phyloP scores from a whole-genome alignment of 2,329 filamentous ascomycete species.

The Aspergillus awamori region DNA sequence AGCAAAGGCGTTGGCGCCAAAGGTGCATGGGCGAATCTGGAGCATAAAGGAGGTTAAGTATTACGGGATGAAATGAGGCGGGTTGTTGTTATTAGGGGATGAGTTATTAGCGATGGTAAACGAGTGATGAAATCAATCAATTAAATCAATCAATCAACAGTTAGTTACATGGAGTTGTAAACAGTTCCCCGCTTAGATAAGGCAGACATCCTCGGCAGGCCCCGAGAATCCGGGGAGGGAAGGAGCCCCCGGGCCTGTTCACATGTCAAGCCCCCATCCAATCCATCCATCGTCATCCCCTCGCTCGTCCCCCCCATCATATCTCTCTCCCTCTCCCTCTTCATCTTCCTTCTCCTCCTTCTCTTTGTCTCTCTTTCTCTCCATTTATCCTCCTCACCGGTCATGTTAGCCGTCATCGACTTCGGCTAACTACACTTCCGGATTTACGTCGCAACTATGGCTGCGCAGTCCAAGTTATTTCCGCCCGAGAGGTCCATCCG shows the following conservation, averaged over 20 bases:
- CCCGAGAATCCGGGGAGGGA: slow-evolving; percentile 17
- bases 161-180: too few relatives aligned
- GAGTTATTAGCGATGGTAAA: background rate
- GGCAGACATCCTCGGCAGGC: slow-evolving; percentile 16
- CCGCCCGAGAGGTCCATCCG: slow-evolving; percentile 67
- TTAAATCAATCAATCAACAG: background rate
- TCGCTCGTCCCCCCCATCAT: background rate
- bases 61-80: too few relatives aligned
- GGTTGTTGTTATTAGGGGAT: background rate
- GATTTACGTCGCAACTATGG: slow-evolving; percentile 57
- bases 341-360: background rate
- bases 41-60: too few relatives aligned
- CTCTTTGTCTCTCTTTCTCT: background rate
- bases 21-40: background rate
- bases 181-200: slow-evolving; percentile 13
- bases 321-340: background rate
- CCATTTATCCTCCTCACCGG: slow-evolving; percentile 8
- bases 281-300: slow-evolving; percentile 1
- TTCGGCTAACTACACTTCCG: slow-evolving; percentile 21
- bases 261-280: slow-evolving; percentile 20
- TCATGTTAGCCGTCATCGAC: slow-evolving; percentile 27
- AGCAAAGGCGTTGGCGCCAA: background rate
- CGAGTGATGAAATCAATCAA: background rate
- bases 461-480: slow-evolving; percentile 72
- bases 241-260: slow-evolving; percentile 12